Evolutionary conservation across 768 basidiomycete genomes (phyloP), one percentile per base, ranked within the genome.

Genomic region (Boletus rufocinnamomeus): DNA sequence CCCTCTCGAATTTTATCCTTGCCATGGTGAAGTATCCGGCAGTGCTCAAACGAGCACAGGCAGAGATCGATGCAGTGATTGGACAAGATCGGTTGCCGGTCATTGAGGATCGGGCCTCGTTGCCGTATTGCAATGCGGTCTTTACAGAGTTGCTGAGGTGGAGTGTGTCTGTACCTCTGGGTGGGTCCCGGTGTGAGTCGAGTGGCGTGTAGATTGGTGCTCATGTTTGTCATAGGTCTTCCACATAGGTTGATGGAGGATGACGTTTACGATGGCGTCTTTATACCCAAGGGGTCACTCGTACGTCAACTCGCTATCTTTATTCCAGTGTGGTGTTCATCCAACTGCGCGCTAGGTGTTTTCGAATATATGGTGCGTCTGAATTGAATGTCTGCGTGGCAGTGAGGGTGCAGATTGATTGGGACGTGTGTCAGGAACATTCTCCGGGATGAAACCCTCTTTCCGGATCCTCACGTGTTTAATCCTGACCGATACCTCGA

Each of bases 171-270:
- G 83, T 86, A 23, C 86, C 86, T 16, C 66, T 87, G 16, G 80
- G 86, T 84, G 66, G 59, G 82, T 59, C 46, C 13, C 23, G 14
- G 7, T n/a, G 10, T 2, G 6, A 5, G 41, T 9, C 27, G 1
- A 32, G 45, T 9, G 17, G 40, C 35, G 2, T 30, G 16, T 49
- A 9, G 8, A 50, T 25, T 8, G n/a, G 54, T 38, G 45, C 61
- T 51, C 34, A 49, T 13, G 13, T 53, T 49, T 8, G 17, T 27
- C 53, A 43, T 41, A 87, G 87, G 78, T 55, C 77, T 89, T 41
- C 87, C 87, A 0, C 87, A 88, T 58, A 77, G 85, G 47, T 62
- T 86, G 64, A 85, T 79, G 76, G 81, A 87, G 67, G 84, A 88
- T 61, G 86, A 89, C 64, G 70, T 84, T 40, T 89, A 88, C 66